phyloP scores from a whole-genome alignment of 192 early-diverging fungal species.

The Piromyces sp. region DNA sequence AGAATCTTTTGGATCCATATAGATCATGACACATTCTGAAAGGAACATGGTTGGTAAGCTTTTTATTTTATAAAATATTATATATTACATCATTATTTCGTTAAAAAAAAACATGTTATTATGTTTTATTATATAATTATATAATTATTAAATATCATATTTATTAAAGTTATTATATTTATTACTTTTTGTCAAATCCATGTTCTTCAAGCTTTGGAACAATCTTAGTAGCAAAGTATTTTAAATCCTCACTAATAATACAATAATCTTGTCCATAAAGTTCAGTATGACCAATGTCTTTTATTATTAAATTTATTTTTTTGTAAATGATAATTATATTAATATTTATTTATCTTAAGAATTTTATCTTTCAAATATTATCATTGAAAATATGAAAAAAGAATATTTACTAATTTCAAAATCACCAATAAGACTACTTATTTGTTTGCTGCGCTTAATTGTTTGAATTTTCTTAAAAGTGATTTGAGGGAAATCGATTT shows the following conservation, averaged over 20 bases:
- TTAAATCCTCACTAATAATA: slow-evolving; percentile 65
- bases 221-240: slow-evolving; percentile 38
- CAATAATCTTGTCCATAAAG: slow-evolving; percentile 46
- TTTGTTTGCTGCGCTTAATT: slow-evolving; percentile 27
- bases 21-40: slow-evolving; percentile 87
- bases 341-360: too few relatives aligned
- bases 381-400: too few relatives aligned
- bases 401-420: slow-evolving; percentile 9
- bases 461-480: slow-evolving; percentile 57
- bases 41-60: slow-evolving; percentile 72
- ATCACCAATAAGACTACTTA: slow-evolving; percentile 16
- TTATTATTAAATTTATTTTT: slow-evolving; percentile 5
- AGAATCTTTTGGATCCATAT: slow-evolving; percentile 49
- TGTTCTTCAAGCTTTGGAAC: slow-evolving; percentile 30
- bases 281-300: slow-evolving; percentile 53
- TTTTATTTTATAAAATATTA: slow-evolving; percentile 22
- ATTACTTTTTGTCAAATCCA: slow-evolving; percentile 17
- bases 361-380: too few relatives aligned
- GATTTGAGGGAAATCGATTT: slow-evolving; percentile 83
- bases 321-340: too few relatives aligned
- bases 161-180: too few relatives aligned
- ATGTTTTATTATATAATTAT: too few relatives aligned
- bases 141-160: too few relatives aligned
- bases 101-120: too few relatives aligned
- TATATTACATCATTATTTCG: too few relatives aligned